Conservation (phyloP, 2,329 filamentous ascomycete species). For the Westerdykella aurantiaca region DNA sequence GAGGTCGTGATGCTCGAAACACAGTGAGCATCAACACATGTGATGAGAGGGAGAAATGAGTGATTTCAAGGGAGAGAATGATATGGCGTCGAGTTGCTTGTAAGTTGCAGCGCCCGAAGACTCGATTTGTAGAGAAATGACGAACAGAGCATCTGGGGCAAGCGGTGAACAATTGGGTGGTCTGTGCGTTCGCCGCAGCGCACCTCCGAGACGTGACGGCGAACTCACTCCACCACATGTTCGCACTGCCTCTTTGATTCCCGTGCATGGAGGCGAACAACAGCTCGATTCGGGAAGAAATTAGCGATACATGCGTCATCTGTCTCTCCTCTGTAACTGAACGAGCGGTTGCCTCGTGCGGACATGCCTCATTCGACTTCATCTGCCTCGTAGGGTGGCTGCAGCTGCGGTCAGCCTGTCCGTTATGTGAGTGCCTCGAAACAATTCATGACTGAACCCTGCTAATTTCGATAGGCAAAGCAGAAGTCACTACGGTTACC, state of each 20-base stretch:
- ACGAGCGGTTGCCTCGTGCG: slow-evolving; percentile 69
- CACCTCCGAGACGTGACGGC: neutral
- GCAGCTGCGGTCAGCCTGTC: slow-evolving; percentile 64
- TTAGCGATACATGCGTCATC: slow-evolving; percentile 62
- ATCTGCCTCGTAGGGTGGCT: slow-evolving; percentile 80
- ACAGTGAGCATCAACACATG: too few relatives aligned
- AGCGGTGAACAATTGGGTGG: neutral
- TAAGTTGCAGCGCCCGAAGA: too few relatives aligned
- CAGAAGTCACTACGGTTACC: slow-evolving; percentile 53
- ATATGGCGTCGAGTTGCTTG: neutral
- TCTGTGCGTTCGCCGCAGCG: slow-evolving; percentile 4
- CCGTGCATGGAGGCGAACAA: slow-evolving; percentile 17
- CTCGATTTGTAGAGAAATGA: too few relatives aligned
- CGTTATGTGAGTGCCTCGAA: slow-evolving; percentile 62
- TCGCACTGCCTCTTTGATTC: too few relatives aligned
- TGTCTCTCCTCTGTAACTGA: slow-evolving; percentile 75
- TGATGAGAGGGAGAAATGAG: neutral
- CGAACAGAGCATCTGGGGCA: neutral
- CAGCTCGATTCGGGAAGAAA: slow-evolving; percentile 11
- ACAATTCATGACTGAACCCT: neutral
- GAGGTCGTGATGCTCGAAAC: slow-evolving; percentile 3
- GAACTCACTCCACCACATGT: too few relatives aligned
- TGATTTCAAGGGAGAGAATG: neutral
- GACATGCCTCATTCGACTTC: slow-evolving; percentile 78
- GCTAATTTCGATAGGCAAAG: slow-evolving; percentile 41